Evolutionary conservation across 331 rosid genomes (phyloP), one percentile per base, ranked within the genome.

Genomic region (Rhamnella rubrinervis): DNA sequence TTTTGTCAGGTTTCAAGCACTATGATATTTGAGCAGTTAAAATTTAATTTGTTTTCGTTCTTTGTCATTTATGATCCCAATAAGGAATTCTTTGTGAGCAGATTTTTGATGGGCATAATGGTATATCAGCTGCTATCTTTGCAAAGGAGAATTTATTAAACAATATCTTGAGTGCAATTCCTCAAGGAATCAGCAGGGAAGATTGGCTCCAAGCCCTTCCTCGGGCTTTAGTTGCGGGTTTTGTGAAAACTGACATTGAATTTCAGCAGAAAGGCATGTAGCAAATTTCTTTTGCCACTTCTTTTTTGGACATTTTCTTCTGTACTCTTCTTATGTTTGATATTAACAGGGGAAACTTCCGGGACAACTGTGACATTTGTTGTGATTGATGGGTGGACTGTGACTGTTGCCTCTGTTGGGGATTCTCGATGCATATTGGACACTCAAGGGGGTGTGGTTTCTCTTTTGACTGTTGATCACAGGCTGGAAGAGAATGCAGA

Each of bases 361-460:
- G 99, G 99, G 72, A 95, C 99, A n/a, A 95, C 99, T 19, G 99
- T 88, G 65, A 95, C 99, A 46, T 85, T 95, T 78, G 97, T 95
- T 75, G 70, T 95, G 72, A 77, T 95, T 65, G 99, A 95, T 74
- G 96, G 80, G 61, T 95, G 99, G 99, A 95, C 99, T 75, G 87
- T 95, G 66, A 95, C 99, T 47, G 99, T 89, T 67, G 99, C 99
- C 47, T 95, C 97, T 61, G 99, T 95, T 66, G 99, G 99, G 75
- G 99, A 95, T 87, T 95, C 99, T 25, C 91, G 97, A 50, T 95
- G 99, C 85, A 95, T 95, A 84, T 71, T 91, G 73, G 97, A 95
- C 82, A 85, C 96, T 55, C 96, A 95, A 65, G 97, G 96, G 74
- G 99, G 99, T 41, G 88, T 86, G 10, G 97, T 95, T 76, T 91